These are phyloP conservation scores for Euphorbia celastroides DNA, from an alignment of 441 rosid genomes.

Conservation along the genomic window DNA sequence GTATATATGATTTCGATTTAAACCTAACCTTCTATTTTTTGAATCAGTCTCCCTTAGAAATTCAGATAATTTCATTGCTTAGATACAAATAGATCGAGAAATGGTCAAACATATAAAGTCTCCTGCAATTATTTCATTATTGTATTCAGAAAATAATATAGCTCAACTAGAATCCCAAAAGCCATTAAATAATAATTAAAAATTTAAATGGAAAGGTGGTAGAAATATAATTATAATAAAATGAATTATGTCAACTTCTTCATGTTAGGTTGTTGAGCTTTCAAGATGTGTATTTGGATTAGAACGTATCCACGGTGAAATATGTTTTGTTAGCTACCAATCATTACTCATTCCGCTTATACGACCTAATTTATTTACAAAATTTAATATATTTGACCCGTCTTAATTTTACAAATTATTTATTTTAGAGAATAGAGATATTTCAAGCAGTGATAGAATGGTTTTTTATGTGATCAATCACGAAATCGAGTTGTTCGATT, in stretches of 20 bases:
- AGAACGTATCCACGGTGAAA: constrained; percentile 6
- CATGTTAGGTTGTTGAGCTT: constrained; percentile 17
- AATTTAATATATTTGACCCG: not conserved
- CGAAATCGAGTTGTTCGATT: too few relatives aligned
- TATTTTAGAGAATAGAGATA: not conserved
- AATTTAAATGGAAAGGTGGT: not conserved
- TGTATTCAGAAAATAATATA: not conserved
- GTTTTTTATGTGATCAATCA: too few relatives aligned
- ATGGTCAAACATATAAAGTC: not conserved
- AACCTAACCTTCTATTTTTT: too few relatives aligned
- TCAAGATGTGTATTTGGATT: constrained; percentile 9
- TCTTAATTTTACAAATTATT: not conserved
- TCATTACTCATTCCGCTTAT: not conserved
- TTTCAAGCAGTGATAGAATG: too few relatives aligned
- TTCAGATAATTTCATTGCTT: not conserved
- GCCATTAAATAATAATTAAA: not conserved
- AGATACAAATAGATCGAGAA: not conserved
- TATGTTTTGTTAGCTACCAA: constrained; percentile 10
- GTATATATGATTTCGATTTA: not conserved
- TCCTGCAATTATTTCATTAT: not conserved
- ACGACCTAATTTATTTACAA: not conserved
- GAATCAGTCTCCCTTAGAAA: not conserved
- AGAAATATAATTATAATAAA: not conserved
- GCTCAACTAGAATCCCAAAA: not conserved
- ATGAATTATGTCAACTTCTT: constrained; percentile 12